Conservation (phyloP, 2,329 filamentous ascomycete species). For the Trichoderma arundinaceum region DNA sequence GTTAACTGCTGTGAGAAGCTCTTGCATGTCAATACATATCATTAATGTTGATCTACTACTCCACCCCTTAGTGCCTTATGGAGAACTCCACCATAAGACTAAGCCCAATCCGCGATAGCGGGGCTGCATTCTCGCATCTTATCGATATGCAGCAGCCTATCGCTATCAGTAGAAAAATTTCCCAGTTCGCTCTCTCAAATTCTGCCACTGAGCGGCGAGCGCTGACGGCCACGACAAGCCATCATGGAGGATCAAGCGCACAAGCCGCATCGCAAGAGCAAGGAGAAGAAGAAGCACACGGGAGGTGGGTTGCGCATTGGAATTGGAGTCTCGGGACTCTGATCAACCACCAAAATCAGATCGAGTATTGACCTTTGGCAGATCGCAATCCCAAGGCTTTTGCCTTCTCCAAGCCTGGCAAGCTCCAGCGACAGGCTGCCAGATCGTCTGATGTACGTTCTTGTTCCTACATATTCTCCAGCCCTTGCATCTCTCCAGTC, state of each 20-base stretch:
- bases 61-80: too few species aligned
- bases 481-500: background rate
- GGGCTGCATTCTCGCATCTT: background rate
- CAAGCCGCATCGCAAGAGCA: constrained; percentile 81
- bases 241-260: constrained; percentile 82
- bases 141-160: constrained; percentile 31
- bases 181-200: constrained; percentile 23
- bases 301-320: constrained; percentile 54
- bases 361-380: constrained; percentile 39
- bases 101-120: background rate
- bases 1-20: too few species aligned
- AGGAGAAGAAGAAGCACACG: constrained; percentile 77
- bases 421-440: constrained; percentile 75
- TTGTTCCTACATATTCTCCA: constrained; percentile 30
- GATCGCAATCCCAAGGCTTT: constrained; percentile 90
- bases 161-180: constrained; percentile 33
- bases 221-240: constrained; percentile 28
- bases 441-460: constrained; percentile 70
- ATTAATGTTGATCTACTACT: too few species aligned
- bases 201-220: constrained; percentile 34
- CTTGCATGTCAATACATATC: too few species aligned
- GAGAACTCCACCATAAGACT: too few species aligned
- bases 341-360: background rate
- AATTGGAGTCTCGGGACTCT: background rate
- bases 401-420: constrained; percentile 80